A percentile compares a stretch with the other conserved stretches of the same genome.
phyloP scores from a whole-genome alignment of 208 protist genomes.

The Tritrichomonas foetus region DNA sequence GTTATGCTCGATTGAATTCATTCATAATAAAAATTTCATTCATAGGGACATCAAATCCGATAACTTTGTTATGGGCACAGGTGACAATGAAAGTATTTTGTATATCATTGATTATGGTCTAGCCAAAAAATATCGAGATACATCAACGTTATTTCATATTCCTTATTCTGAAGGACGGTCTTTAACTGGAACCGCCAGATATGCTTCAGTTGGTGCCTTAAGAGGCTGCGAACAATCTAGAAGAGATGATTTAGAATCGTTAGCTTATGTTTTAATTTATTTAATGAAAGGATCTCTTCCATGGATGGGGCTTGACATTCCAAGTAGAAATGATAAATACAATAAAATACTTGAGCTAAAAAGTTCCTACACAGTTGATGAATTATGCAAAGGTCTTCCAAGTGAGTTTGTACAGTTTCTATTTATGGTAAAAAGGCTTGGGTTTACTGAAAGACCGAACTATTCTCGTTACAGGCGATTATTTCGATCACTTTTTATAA shows the following conservation, averaged over 20 bases:
- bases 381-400: constrained; percentile 75
- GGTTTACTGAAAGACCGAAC: constrained; percentile 96
- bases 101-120: constrained; percentile 67
- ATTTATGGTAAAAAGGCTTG: constrained; percentile 84
- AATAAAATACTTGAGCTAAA: constrained; percentile 94
- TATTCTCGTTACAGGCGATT: constrained; percentile 82
- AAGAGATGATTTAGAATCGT: constrained; percentile 72
- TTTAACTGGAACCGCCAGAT: constrained; percentile 89
- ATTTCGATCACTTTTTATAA: constrained; percentile 85
- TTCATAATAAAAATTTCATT: not conserved
- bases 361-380: constrained; percentile 77
- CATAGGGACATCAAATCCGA: not conserved
- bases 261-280: constrained; percentile 99
- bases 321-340: constrained; percentile 96
- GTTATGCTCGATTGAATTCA: constrained; percentile 73
- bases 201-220: constrained; percentile 98
- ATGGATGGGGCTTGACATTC: constrained; percentile 82
- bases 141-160: constrained; percentile 94
- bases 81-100: constrained; percentile 64
- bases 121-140: constrained; percentile 96
- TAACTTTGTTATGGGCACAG: constrained; percentile 81
- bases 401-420: constrained; percentile 89
- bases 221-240: constrained; percentile 86
- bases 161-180: constrained; percentile 71
- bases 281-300: constrained; percentile 93